Evolutionary conservation across 139 green algal genomes (phyloP).

Genomic region (Tetradesmus obliquus): DNA sequence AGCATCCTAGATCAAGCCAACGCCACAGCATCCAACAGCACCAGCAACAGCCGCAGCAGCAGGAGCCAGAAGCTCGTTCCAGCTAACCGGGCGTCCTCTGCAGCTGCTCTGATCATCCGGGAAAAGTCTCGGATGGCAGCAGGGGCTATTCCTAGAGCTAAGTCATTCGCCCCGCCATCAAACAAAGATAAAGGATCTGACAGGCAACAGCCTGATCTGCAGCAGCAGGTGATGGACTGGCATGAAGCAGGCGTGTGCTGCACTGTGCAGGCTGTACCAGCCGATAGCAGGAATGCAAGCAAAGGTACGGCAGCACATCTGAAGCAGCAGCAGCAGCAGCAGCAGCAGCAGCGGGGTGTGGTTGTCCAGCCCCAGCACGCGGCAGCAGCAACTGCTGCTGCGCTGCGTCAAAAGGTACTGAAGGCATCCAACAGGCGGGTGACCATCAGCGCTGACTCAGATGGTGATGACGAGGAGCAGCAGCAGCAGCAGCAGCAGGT

Average conservation of each 20-base stretch:
- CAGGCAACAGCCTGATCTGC: background rate
- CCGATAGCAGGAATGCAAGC: background rate
- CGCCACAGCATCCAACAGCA: background rate
- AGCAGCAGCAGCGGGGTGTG: background rate
- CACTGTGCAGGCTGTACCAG: background rate
- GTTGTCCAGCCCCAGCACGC: background rate
- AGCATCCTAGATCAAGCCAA: background rate
- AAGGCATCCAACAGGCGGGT: background rate
- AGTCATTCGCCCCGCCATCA: background rate
- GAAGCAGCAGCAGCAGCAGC: constrained; percentile 11
- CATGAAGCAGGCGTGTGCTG: background rate
- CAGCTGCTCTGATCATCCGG: background rate
- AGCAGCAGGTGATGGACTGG: background rate
- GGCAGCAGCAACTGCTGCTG: background rate
- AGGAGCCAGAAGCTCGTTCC: background rate
- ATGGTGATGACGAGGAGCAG: background rate
- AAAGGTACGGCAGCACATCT: background rate
- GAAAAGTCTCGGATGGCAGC: background rate
- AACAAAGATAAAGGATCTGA: background rate
- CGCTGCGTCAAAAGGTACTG: background rate
- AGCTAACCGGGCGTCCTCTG: background rate
- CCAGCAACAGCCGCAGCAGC: background rate
- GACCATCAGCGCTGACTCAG: background rate
- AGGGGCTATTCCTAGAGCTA: background rate
- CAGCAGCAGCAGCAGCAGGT: background rate